phyloP scores from a whole-genome alignment of 2,329 filamentous ascomycete genomes.

The Fusarium albidum region DNA sequence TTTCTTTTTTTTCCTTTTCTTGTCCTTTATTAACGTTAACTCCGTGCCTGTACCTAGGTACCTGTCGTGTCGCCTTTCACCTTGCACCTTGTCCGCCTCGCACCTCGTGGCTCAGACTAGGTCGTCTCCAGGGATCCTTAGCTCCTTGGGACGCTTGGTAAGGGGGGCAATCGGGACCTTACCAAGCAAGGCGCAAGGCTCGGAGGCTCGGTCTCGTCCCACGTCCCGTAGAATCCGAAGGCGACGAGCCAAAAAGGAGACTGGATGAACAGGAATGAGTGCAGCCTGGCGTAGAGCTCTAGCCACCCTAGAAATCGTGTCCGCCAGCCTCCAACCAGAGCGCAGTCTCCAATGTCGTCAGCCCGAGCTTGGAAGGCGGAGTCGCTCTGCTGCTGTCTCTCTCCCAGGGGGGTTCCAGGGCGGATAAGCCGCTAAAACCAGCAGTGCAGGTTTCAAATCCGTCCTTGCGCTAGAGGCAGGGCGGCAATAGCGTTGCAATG shows the following conservation, averaged over 20 bases:
- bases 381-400: neutral
- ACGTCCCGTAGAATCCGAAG: constrained; percentile 21
- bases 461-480: constrained; percentile 31
- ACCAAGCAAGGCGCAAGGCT: constrained; percentile 25
- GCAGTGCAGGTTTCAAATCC: constrained; percentile 10
- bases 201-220: constrained; percentile 20
- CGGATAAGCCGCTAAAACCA: constrained; percentile 17
- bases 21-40: too few relatives aligned
- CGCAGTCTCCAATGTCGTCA: neutral
- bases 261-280: too few relatives aligned
- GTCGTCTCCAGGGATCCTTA: constrained; percentile 10
- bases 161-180: constrained; percentile 15
- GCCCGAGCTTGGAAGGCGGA: neutral
- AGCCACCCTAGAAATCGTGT: neutral
- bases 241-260: neutral
- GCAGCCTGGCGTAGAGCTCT: neutral
- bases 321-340: neutral
- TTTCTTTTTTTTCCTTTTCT: too few relatives aligned
- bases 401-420: constrained; percentile 3
- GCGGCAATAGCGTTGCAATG: constrained; percentile 23
- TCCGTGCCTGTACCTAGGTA: too few relatives aligned
- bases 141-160: neutral
- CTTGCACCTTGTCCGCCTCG: constrained; percentile 23
- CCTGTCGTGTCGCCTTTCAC: constrained; percentile 6
- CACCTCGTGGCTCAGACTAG: constrained; percentile 29